Evolutionary conservation across 164 flowering plant species (phyloP), one percentile per base, ranked within the genome.

Genomic region (Stephania cephalantha): DNA sequence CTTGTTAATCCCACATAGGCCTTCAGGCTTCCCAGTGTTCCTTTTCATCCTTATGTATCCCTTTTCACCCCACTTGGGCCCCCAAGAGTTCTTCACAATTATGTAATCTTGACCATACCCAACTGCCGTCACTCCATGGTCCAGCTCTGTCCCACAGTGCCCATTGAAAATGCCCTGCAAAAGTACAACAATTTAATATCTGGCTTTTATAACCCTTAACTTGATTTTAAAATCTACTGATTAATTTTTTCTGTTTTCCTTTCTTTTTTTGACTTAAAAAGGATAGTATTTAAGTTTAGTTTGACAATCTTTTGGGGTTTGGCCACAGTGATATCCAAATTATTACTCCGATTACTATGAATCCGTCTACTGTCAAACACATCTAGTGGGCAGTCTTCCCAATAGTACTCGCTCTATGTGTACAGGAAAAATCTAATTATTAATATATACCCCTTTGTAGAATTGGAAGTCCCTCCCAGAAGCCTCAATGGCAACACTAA

Each of bases 401-500:
- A 35, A 35, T 2, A 35, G 42, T 25, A 25, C 25, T 25, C 25
- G 25, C 25, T 25, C 25, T 25, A 25, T 25, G 25, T 25, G 25
- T 25, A 25, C 25, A 25, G 0, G 25, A 25, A 25, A 25, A 0
- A 25, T 25, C 25, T 25, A 35, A 35, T 2, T 35, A 35, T 2
- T 2, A 2, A 35, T 35, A 35, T 35, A 35, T 35, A 92, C 97
- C 87, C 91, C 95, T n/a, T 84, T 86, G 78, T 94, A 94, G 72
- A 94, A 92, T 75, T 94, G 98, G 88, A 94, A 94, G 73, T 91
- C 97, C 81, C 90, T 85, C 31, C 89, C 93, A 9, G 97, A 90
- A 15, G 97, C 98, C 31, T 93, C 97, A 65, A 95, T 91, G 46
- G 93, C 98, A 22, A 95, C 90, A 58, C 97, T 92, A n/a, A 95